Evolutionary conservation across 2,329 filamentous ascomycete genomes (phyloP).

Genomic region (Grosmannia penicillata): DNA sequence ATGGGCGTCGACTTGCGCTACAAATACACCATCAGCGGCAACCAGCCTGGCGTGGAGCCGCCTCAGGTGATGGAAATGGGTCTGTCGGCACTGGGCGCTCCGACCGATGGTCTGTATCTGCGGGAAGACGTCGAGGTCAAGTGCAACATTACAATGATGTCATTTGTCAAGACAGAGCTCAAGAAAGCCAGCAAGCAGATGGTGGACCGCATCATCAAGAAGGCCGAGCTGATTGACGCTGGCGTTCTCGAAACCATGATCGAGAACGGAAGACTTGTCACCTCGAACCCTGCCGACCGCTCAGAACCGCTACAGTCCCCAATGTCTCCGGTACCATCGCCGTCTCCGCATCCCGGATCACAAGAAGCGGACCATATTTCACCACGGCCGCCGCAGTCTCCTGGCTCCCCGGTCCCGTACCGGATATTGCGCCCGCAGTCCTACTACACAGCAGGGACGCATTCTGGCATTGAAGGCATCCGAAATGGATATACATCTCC

Average conservation of each 20-base stretch:
- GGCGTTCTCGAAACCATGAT: slow-evolving; percentile 54
- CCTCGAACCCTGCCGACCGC: slow-evolving; percentile 37
- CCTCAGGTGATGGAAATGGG: slow-evolving; percentile 49
- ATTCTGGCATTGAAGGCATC: slow-evolving; percentile 18
- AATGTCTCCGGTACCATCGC: slow-evolving; percentile 8
- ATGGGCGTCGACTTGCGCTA: slow-evolving; percentile 52
- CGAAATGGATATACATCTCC: slow-evolving; percentile 8
- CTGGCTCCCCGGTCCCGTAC: slow-evolving; percentile 20
- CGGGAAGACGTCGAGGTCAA: slow-evolving; percentile 57
- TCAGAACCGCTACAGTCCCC: slow-evolving; percentile 17
- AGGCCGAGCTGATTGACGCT: slow-evolving; percentile 53
- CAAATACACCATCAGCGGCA: slow-evolving; percentile 53
- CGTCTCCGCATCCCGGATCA: slow-evolving; percentile 5
- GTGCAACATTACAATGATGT: slow-evolving; percentile 50
- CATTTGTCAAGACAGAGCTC: slow-evolving; percentile 51
- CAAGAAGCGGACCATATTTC: slow-evolving; percentile 10
- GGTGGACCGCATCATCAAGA: slow-evolving; percentile 54
- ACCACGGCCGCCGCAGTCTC: background rate
- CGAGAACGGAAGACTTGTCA: slow-evolving; percentile 47
- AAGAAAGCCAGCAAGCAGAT: slow-evolving; percentile 54
- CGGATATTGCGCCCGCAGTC: slow-evolving; percentile 25
- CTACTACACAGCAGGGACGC: slow-evolving; percentile 12
- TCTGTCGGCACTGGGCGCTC: slow-evolving; percentile 39
- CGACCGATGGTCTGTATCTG: slow-evolving; percentile 50
- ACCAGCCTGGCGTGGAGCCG: slow-evolving; percentile 50